These are phyloP conservation scores for Termitomyces sp. DNA, from an alignment of 768 basidiomycete genomes.

Conservation along the genomic window DNA sequence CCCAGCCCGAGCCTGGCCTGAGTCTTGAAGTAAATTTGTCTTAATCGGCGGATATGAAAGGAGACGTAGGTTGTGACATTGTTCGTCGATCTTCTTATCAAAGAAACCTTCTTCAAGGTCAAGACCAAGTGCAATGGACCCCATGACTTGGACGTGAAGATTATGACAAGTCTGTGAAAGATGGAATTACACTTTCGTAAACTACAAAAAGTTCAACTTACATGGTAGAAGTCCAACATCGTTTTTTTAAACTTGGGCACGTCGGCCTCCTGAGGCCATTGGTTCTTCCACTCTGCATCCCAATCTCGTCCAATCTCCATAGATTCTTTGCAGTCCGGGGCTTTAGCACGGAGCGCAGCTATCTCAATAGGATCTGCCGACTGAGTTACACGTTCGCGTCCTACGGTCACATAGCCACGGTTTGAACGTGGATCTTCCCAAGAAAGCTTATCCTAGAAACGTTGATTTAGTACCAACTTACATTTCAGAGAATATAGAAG, in stretches of 20 bases:
- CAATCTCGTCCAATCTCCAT: slow-evolving; percentile 90
- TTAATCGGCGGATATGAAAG: slow-evolving; percentile 79
- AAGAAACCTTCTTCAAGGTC: slow-evolving; percentile 71
- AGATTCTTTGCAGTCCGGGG: slow-evolving; percentile 79
- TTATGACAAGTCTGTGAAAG: slow-evolving; percentile 60
- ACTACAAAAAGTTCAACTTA: slow-evolving; percentile 17
- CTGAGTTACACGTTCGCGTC: slow-evolving; percentile 79
- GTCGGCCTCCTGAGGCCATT: slow-evolving; percentile 65
- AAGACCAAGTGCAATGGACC: slow-evolving; percentile 79
- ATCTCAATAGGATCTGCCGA: slow-evolving; percentile 69
- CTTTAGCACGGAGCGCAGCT: slow-evolving; percentile 59
- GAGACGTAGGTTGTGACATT: slow-evolving; percentile 76
- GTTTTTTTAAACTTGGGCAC: slow-evolving; percentile 64
- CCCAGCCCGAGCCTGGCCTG: slow-evolving; percentile 76
- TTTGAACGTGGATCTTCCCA: slow-evolving; percentile 88
- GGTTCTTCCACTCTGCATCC: slow-evolving; percentile 72
- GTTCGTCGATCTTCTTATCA: slow-evolving; percentile 66
- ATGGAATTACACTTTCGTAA: background rate
- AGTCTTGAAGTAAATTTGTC: slow-evolving; percentile 44
- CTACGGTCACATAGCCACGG: slow-evolving; percentile 76
- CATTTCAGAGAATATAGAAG: background rate
- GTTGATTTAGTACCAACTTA: background rate
- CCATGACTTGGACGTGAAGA: slow-evolving; percentile 73
- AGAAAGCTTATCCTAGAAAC: slow-evolving; percentile 48
- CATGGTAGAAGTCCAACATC: slow-evolving; percentile 75